Evolutionary conservation across 2,329 filamentous ascomycete genomes (phyloP), one percentile per base, ranked within the genome.

Genomic region (Capronia epimyces): DNA sequence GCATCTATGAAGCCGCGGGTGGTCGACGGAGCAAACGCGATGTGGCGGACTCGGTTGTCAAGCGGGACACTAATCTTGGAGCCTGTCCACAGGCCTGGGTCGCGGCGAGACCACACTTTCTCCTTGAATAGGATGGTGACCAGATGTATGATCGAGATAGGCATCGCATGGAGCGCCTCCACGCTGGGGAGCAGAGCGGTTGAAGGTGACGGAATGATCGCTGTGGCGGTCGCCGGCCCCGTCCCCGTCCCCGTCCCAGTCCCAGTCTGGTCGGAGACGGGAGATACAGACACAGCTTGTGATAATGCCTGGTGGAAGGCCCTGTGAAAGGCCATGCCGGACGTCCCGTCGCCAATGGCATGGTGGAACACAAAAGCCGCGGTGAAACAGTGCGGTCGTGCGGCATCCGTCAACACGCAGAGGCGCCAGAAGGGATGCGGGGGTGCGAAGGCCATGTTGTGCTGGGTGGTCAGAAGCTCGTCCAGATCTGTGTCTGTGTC

Each of bases 301-400:
- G 69, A 64, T 31, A 77, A 72, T 0, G 66, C 62, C 7, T 64
- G 58, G 46, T 76, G 74, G 52, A 77, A 76, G 0, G 70, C 63
- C 18, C 72, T 66, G 48, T 76, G 74, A 52, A 77, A 76, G 0
- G 70, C 64, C 22, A 73, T 66, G 0, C 70, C 72, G 0, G 72
- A 74, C 7, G 61, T 62, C 1, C 74, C 74, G 56, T 78, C 75
- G 2, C 69, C 69, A 43, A 77, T 63, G 2, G 69, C 70, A 62
- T 77, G 75, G 49, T 78, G 75, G 54, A 66, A 75, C 8, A 75
- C 63, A 61, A 74, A 77, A 1, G 61, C 62, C 1, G 68, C 70
- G 0, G 71, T 73, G 51, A 77, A 75, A 2, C 52, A 56, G 2
- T 48, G 58, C 2, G 57, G 15, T 25, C 61, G 49, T 7, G 53